A percentile compares a stretch with the other conserved stretches of the same genome.
Conservation (phyloP, 2,329 filamentous ascomycete species). For the Hymenoscyphus albidus region DNA sequence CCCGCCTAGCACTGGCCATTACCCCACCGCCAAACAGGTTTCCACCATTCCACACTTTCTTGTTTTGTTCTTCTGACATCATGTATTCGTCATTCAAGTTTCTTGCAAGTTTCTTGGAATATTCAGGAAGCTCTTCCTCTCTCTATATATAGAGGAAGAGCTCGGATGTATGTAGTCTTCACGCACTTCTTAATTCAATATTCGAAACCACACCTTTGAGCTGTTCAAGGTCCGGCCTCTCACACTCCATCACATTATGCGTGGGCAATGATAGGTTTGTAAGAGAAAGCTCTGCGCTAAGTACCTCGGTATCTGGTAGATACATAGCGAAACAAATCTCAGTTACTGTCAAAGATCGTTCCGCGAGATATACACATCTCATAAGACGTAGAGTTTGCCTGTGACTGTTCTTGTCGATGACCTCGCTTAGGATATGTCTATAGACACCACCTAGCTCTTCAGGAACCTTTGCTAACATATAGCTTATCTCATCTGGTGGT, state of each 20-base stretch:
- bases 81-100: too few species aligned
- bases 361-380: conserved; percentile 17
- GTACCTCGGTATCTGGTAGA: conserved; percentile 8
- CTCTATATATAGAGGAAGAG: too few species aligned
- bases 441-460: conserved; percentile 18
- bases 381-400: conserved; percentile 19
- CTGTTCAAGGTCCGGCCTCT: too few species aligned
- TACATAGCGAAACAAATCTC: conserved; percentile 10
- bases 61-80: too few species aligned
- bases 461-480: conserved; percentile 18
- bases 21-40: too few species aligned
- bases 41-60: too few species aligned
- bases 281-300: not conserved
- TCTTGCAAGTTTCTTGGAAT: too few species aligned
- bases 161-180: too few species aligned
- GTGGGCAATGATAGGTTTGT: not conserved
- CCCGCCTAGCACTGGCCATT: too few species aligned
- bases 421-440: conserved; percentile 19
- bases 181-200: too few species aligned
- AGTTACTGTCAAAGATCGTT: conserved; percentile 11
- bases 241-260: conserved; percentile 10
- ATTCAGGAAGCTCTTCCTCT: too few species aligned
- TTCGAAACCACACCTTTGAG: too few species aligned
- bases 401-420: conserved; percentile 15
- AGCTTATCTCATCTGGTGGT: conserved; percentile 6